Base-by-base conservation (phyloP, 768 basidiomycete species). In the Tubosaeta sp. region DNA sequence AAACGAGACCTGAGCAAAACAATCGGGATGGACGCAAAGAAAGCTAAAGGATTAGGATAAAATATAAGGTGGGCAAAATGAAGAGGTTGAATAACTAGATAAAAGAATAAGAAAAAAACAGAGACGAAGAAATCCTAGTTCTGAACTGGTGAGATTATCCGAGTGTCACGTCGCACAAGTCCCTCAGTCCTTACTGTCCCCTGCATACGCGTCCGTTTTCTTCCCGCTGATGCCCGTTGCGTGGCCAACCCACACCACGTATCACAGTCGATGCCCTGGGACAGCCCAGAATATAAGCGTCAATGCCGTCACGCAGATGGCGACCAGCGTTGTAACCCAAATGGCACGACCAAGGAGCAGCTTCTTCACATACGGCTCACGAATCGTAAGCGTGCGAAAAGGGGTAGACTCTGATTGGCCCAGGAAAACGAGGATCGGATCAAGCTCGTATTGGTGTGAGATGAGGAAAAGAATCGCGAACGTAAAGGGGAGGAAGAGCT, bases 231-330 rank as follows among this genome's bases (percentile, higher is more conserved):
- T 38, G 24, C 36, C 40, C 24, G 42, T 44, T 16, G 10, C n/a
- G 25, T 27, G 40, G 39, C 38, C 39, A 39, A 25, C 18, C 35
- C 18, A 36, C 9, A 19, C 35, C 35, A 19, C 43, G 53, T 46
- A 29, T 52, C 54, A 96, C 61, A 97, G 79, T 54, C 93, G 77
- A 69, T 97, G 87, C 0, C 95, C 95, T 8, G 95, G 95, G 32
- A 99, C 93, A 36, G 90, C 90, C 84, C 90, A 94, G 76, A 98
- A 99, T 49, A 98, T 73, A 64, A 98, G 77, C 5, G 94, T 93
- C 64, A 95, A 73, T 10, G 83, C 86, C 16, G 86, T 82, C 48
- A 88, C 84, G 54, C 90, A 81, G 36, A 80, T 75, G 9, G 86
- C 79, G 38, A 94, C 88, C 31, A 95, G 76, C 31, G 90, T 73